Base-by-base conservation (phyloP, 192 early-diverging fungal species). In the Podochytrium sp. region DNA sequence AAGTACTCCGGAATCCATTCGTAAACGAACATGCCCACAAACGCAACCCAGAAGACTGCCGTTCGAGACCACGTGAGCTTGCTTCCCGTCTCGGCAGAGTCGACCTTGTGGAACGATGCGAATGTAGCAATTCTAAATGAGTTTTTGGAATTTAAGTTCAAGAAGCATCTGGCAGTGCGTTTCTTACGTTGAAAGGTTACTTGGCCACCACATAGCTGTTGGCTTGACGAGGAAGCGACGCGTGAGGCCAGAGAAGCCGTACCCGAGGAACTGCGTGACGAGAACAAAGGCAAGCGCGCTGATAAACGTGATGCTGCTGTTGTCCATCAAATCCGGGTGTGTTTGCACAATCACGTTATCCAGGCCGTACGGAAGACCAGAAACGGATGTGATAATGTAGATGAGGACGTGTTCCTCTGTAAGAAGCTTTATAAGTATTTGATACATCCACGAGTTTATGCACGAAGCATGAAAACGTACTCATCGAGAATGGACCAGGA, bases 201-300 rank as follows among this genome's bases (percentile, higher is more conserved):
- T 65, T 12, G 94, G 94, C 93, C 93, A 97, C 47, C 94, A 83
- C 94, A 96, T 95, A 6, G 89, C 81, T 3, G 92, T 81, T 18
- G 94, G 94, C 42, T 91, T 88, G 4, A 96, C 94, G 23, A 96
- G 84, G 79, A 89, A 93, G n/a, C 86, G 83, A 34, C 92, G 87
- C 62, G 82, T 85, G 33, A 90, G 79, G 29, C 71, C 71, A 34
- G 71, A 65, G 18, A 73, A 77, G 55, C 90, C 87, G 56, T 84
- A 89, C 34, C 87, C 88, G 74, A 90, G 33, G 35, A 56, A 73
- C 42, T 73, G 71, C n/a, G 71, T 73, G 0, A 92, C 87, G 43
- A 95, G 53, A 16, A 94, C 81, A 32, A 72, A 83, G 2, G 68
- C n/a, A 3, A 86, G 30, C 30, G 71, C 77, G 18, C 60, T 32